phyloP scores from a whole-genome alignment of 768 basidiomycete genomes.

The Calocera viscosa region DNA sequence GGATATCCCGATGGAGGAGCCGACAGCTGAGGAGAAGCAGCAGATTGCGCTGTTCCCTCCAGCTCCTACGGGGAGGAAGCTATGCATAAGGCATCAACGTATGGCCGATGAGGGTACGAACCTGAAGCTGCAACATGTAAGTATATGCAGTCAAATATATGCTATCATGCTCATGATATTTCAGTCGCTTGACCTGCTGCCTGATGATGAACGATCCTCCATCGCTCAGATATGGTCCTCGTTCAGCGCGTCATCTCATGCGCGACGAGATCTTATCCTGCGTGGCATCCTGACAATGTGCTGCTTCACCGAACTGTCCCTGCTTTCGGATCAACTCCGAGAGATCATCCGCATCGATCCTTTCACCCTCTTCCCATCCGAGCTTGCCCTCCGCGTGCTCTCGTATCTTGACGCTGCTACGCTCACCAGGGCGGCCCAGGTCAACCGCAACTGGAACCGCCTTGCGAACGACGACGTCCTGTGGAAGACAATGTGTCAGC shows the following conservation, averaged over 20 bases:
- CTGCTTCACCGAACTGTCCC: conserved; percentile 95
- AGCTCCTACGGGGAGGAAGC: conserved; percentile 48
- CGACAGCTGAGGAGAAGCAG: conserved; percentile 14
- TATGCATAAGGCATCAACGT: conserved; percentile 85
- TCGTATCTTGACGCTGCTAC: conserved; percentile 84
- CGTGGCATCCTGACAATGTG: conserved; percentile 98
- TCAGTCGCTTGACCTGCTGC: conserved; percentile 81
- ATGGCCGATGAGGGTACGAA: conserved; percentile 96
- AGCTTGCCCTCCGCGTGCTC: conserved; percentile 76
- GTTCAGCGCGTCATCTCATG: conserved; percentile 88
- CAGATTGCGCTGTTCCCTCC: background rate
- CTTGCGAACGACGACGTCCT: conserved; percentile 92
- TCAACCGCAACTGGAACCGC: conserved; percentile 66
- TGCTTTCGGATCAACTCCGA: conserved; percentile 81
- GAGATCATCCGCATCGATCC: conserved; percentile 95
- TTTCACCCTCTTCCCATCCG: conserved; percentile 77
- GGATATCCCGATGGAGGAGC: conserved; percentile 12
- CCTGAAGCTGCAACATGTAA: conserved; percentile 77
- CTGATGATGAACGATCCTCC: conserved; percentile 70
- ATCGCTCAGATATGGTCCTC: conserved; percentile 92
- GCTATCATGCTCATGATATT: background rate
- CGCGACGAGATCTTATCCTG: conserved; percentile 82
- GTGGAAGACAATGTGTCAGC: conserved; percentile 93
- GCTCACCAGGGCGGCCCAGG: conserved; percentile 86
- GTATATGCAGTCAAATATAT: conserved; percentile 22